These are phyloP conservation scores for Tuber umbilicatum DNA, from an alignment of 495 filamentous ascomycete genomes.

Conservation along the genomic window DNA sequence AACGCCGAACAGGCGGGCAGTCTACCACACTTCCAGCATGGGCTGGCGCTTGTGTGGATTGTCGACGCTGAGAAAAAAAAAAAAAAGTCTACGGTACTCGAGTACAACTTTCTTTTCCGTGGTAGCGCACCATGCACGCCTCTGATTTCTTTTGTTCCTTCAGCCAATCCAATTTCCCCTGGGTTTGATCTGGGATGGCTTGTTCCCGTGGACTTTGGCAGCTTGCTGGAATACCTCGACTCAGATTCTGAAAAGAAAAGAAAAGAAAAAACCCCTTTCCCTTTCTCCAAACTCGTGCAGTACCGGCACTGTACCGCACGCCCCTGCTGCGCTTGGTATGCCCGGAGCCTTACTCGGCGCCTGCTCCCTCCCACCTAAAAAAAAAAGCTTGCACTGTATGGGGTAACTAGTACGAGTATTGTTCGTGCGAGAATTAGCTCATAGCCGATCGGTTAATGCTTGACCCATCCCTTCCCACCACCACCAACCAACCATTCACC, in stretches of 20 bases:
- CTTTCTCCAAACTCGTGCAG: neutral
- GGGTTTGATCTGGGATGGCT: neutral
- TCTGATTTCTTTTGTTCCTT: neutral
- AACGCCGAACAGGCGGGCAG: neutral
- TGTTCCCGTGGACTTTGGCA: neutral
- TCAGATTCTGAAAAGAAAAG: neutral
- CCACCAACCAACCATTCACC: neutral
- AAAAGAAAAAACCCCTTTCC: neutral
- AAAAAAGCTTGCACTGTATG: neutral
- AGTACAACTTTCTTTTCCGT: neutral
- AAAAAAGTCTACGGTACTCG: neutral
- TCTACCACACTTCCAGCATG: neutral
- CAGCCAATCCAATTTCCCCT: neutral
- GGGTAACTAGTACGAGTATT: neutral
- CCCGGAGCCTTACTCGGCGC: conserved; percentile 2
- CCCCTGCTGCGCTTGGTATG: neutral
- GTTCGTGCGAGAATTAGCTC: neutral
- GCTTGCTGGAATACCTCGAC: neutral
- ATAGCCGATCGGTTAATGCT: neutral
- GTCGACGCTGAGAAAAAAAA: neutral
- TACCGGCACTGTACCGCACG: neutral
- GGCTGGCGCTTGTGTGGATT: neutral
- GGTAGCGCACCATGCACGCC: neutral
- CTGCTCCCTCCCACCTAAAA: neutral
- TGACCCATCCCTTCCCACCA: neutral